These are phyloP conservation scores for Fusarium pseudocircinatum DNA, from an alignment of 2,329 filamentous ascomycete species.

Conservation along the genomic window DNA sequence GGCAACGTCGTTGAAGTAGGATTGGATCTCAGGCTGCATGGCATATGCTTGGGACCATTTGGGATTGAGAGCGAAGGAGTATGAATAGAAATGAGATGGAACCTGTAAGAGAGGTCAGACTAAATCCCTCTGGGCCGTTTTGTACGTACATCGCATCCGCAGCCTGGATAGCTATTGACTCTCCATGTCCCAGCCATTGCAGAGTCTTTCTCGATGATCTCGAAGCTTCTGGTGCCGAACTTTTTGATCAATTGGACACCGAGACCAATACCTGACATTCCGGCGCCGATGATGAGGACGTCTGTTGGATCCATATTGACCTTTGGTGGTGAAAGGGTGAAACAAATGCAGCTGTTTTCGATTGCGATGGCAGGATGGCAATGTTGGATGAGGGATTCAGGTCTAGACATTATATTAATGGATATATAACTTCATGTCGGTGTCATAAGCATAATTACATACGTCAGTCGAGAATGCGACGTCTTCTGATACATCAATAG, in stretches of 20 bases:
- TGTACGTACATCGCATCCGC: constrained; percentile 38
- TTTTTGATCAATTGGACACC: constrained; percentile 36
- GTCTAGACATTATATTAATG: not conserved
- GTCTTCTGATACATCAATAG: too few relatives aligned
- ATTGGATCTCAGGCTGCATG: constrained; percentile 41
- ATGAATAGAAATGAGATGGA: constrained; percentile 43
- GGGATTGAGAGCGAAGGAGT: constrained; percentile 43
- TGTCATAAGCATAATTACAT: fast-evolving
- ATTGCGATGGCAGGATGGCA: fast-evolving
- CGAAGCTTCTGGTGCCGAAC: constrained; percentile 32
- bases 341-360: not conserved
- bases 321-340: fast-evolving
- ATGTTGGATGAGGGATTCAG: fast-evolving
- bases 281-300: constrained; percentile 43
- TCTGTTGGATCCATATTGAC: constrained; percentile 11
- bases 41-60: constrained; percentile 42
- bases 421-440: not conserved
- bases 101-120: constrained; percentile 8
- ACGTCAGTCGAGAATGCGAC: not conserved
- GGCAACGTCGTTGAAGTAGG: constrained; percentile 36
- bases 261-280: constrained; percentile 43
- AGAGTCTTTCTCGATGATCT: constrained; percentile 38
- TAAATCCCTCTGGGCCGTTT: fast-evolving
- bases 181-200: constrained; percentile 42
- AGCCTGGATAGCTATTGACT: constrained; percentile 42